Conservation (phyloP, 805 yeast species). For the Wickerhamomyces bovis region DNA sequence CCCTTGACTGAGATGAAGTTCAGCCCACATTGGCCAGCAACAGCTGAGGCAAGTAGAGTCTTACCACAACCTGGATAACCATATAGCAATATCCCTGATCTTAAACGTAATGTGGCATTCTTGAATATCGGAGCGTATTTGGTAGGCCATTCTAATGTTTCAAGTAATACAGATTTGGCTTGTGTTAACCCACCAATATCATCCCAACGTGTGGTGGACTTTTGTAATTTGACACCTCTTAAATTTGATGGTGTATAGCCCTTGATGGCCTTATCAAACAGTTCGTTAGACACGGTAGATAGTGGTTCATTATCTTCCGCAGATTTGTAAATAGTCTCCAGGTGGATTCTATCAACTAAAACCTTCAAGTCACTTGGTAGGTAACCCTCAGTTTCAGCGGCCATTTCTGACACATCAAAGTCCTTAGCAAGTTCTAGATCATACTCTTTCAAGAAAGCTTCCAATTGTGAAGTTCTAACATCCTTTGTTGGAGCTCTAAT, state of each 20-base stretch:
- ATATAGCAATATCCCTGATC: conserved; percentile 86
- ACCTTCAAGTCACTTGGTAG: conserved; percentile 76
- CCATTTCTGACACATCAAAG: conserved; percentile 44
- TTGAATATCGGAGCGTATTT: conserved; percentile 93
- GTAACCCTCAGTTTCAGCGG: conserved; percentile 81
- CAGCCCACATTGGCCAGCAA: conserved; percentile 88
- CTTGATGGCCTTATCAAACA: conserved; percentile 52
- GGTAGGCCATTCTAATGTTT: conserved; percentile 96
- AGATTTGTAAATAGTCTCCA: conserved; percentile 30
- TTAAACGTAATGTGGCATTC: conserved; percentile 74
- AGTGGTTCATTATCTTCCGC: conserved; percentile 6
- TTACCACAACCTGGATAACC: conserved; percentile 99
- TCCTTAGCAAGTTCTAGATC: conserved; percentile 31
- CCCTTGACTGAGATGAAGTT: conserved; percentile 93
- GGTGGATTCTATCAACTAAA: conserved; percentile 63
- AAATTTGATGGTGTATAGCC: conserved; percentile 76
- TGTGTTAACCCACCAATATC: conserved; percentile 85
- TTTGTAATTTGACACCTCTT: conserved; percentile 82
- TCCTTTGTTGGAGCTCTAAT: conserved; percentile 66
- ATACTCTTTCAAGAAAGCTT: conserved; percentile 18
- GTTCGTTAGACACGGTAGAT: conserved; percentile 23
- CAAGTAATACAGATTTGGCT: conserved; percentile 71
- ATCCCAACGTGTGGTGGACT: conserved; percentile 66
- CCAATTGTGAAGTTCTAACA: conserved; percentile 44
- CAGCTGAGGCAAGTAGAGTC: conserved; percentile 86